phyloP scores from a whole-genome alignment of 495 filamentous ascomycete genomes.

The Aspergillus coremiiformis region DNA sequence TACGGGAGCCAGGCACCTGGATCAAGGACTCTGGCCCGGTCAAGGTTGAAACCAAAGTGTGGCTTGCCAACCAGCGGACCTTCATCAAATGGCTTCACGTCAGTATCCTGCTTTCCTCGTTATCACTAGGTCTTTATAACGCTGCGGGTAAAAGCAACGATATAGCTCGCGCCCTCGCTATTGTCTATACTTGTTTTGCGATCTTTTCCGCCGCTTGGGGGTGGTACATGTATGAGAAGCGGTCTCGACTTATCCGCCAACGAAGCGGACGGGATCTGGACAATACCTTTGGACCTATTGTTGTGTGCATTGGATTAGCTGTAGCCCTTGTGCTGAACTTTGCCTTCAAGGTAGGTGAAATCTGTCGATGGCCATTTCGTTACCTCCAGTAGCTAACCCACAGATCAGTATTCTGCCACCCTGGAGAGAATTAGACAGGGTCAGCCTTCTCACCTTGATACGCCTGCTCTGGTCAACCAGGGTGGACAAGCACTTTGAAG shows the following conservation, averaged over 20 bases:
- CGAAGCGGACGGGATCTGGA: slow-evolving; percentile 91
- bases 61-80: slow-evolving; percentile 95
- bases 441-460: slow-evolving; percentile 6
- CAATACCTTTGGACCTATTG: slow-evolving; percentile 71
- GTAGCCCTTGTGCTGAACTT: slow-evolving; percentile 82
- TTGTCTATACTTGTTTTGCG: slow-evolving; percentile 76
- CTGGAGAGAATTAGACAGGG: slow-evolving; percentile 19
- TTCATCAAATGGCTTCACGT: slow-evolving; percentile 98
- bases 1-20: slow-evolving; percentile 72
- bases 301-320: slow-evolving; percentile 73
- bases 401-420: slow-evolving; percentile 27
- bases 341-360: slow-evolving; percentile 55
- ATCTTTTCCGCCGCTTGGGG: slow-evolving; percentile 82
- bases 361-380: neutral
- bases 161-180: slow-evolving; percentile 65
- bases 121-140: slow-evolving; percentile 81
- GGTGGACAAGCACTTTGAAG: neutral
- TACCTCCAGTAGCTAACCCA: slow-evolving; percentile 12
- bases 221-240: slow-evolving; percentile 68
- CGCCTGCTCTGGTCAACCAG: slow-evolving; percentile 9
- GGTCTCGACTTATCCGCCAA: slow-evolving; percentile 69
- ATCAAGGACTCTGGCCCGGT: slow-evolving; percentile 91
- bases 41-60: slow-evolving; percentile 92
- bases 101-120: slow-evolving; percentile 69
- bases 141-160: slow-evolving; percentile 66